phyloP scores from a whole-genome alignment of 1,284 basidiomycete species.

The Abortiporus biennis region DNA sequence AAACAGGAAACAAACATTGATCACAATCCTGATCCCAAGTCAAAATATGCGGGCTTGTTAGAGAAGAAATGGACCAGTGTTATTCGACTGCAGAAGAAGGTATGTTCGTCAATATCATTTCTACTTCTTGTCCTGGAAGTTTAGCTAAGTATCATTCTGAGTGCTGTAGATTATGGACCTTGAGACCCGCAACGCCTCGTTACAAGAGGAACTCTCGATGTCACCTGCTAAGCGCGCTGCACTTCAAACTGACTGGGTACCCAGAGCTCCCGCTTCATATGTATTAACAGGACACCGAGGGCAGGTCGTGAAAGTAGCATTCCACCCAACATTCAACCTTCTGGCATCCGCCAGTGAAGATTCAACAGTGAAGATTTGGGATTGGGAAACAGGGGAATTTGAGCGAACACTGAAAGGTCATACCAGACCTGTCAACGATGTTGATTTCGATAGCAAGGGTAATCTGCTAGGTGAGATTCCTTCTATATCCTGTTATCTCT shows the following conservation, averaged over 20 bases:
- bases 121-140: slow-evolving; percentile 7
- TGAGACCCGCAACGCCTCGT: slow-evolving; percentile 71
- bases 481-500: neutral
- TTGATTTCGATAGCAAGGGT: slow-evolving; percentile 86
- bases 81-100: slow-evolving; percentile 91
- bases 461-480: slow-evolving; percentile 66
- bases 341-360: slow-evolving; percentile 86
- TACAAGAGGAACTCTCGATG: slow-evolving; percentile 71
- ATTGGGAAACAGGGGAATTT: slow-evolving; percentile 93
- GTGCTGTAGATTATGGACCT: slow-evolving; percentile 77
- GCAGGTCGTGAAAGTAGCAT: slow-evolving; percentile 74
- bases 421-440: slow-evolving; percentile 83
- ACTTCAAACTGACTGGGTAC: slow-evolving; percentile 73
- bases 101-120: slow-evolving; percentile 23
- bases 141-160: neutral
- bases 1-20: slow-evolving; percentile 53
- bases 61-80: slow-evolving; percentile 97
- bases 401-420: slow-evolving; percentile 90
- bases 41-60: slow-evolving; percentile 77
- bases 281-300: slow-evolving; percentile 77
- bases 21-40: slow-evolving; percentile 77
- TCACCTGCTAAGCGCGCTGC: slow-evolving; percentile 51
- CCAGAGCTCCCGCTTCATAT: slow-evolving; percentile 74
- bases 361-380: slow-evolving; percentile 88
- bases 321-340: slow-evolving; percentile 83